A percentile compares a stretch with the other conserved stretches of the same genome.
These are phyloP conservation scores for Ocimum tenuiflorum DNA, from an alignment of 257 asterid genomes.

Conservation along the genomic window DNA sequence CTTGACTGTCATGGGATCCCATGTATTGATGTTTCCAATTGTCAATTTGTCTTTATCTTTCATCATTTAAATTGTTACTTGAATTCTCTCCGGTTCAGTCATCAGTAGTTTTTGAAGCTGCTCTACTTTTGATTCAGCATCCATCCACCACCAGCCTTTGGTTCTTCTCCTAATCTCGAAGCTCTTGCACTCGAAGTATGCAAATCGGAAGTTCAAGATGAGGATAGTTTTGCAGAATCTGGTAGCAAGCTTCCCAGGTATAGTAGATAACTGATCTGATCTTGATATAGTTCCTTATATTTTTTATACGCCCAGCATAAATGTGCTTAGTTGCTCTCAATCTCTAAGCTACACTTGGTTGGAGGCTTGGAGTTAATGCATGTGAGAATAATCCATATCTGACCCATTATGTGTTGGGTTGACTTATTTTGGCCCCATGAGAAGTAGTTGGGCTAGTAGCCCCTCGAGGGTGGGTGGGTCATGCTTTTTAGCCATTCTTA, in stretches of 20 bases:
- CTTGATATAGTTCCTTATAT: background rate
- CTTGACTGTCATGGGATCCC: background rate
- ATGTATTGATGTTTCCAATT: constrained; percentile 1
- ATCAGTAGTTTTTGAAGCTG: background rate
- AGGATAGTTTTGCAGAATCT: constrained; percentile 34
- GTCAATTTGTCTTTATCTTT: background rate
- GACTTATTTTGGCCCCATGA: background rate
- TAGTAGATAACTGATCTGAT: constrained; percentile 14
- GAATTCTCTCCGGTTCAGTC: background rate
- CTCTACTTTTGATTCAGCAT: constrained; percentile 40
- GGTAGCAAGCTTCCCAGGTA: constrained; percentile 54
- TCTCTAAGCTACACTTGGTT: background rate
- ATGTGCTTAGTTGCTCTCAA: background rate
- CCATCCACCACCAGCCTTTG: constrained; percentile 99
- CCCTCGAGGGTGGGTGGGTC: background rate
- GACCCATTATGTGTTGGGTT: background rate
- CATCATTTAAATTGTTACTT: background rate
- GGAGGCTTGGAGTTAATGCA: background rate
- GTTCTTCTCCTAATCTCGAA: constrained; percentile 97
- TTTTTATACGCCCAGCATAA: constrained; percentile 9
- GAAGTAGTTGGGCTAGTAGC: background rate
- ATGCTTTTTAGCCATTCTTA: background rate
- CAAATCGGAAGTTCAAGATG: constrained; percentile 58
- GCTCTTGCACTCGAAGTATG: constrained; percentile 72
- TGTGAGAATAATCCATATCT: background rate